Percentiles rank a stretch among this genome's conserved stretches.
Evolutionary conservation across 108 stramenopile species (phyloP).

Genomic region (Fistulifera pelliculosa): DNA sequence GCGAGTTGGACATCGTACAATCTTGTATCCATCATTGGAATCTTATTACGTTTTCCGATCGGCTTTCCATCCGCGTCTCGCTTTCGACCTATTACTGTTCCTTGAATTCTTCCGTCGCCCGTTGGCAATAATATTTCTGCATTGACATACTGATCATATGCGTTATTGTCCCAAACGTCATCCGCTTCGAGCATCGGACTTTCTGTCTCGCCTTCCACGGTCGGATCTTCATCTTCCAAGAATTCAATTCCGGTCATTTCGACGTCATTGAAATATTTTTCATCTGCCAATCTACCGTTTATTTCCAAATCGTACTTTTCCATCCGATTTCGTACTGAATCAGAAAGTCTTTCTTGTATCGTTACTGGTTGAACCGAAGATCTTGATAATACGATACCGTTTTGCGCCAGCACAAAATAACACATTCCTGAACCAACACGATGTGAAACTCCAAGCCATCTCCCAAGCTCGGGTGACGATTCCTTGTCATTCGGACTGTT

Average conservation of each 20-base stretch:
- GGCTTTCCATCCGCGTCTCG: slow-evolving; percentile 11
- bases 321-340: background rate
- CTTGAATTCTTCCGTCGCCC: slow-evolving; percentile 1
- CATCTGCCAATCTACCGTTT: background rate
- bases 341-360: slow-evolving; percentile 10
- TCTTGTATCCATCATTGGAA: slow-evolving; percentile 16
- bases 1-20: slow-evolving; percentile 17
- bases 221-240: background rate
- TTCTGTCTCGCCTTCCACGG: background rate
- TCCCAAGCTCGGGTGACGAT: slow-evolving; percentile 11
- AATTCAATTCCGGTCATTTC: background rate
- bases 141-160: slow-evolving; percentile 18
- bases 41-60: slow-evolving; percentile 6
- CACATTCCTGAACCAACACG: slow-evolving; percentile 23
- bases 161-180: slow-evolving; percentile 1
- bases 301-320: slow-evolving; percentile 9
- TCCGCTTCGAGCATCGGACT: background rate
- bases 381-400: slow-evolving; percentile 11
- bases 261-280: background rate
- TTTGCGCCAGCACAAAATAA: slow-evolving; percentile 22
- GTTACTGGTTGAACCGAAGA: slow-evolving; percentile 24
- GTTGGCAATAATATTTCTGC: slow-evolving; percentile 8
- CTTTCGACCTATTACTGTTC: slow-evolving; percentile 3
- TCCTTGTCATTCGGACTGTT: slow-evolving; percentile 1
- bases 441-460: slow-evolving; percentile 34